These are phyloP conservation scores for Bruguiera sexangula DNA, from an alignment of 345 rosid species.

Conservation along the genomic window DNA sequence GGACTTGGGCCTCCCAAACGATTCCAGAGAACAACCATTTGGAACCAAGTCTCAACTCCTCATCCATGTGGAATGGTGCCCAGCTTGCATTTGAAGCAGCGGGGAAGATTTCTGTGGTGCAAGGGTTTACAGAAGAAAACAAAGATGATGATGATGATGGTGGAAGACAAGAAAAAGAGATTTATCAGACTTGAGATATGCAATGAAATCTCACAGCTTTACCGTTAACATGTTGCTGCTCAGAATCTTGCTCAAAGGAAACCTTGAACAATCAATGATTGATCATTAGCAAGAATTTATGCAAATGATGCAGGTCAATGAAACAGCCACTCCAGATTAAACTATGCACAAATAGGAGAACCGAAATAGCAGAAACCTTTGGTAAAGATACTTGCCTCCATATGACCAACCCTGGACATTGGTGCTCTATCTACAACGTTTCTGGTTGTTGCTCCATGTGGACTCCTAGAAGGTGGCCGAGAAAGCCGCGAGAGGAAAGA, in stretches of 20 bases:
- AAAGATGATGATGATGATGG: too few species aligned
- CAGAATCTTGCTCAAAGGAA: too few species aligned
- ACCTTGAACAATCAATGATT: too few species aligned
- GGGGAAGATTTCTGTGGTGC: too few species aligned
- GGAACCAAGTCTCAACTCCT: too few species aligned
- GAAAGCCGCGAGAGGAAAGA: conserved; percentile 71
- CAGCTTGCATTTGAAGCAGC: too few species aligned
- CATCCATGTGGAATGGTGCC: too few species aligned
- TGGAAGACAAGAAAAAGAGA: background rate
- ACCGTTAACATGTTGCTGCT: background rate
- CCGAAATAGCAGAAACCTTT: background rate
- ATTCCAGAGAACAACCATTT: too few species aligned
- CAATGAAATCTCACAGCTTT: background rate
- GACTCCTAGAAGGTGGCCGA: conserved; percentile 57
- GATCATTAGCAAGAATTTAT: too few species aligned
- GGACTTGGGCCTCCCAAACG: too few species aligned
- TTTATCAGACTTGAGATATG: background rate
- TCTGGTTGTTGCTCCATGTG: conserved; percentile 56
- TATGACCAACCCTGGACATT: conserved; percentile 52
- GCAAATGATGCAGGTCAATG: background rate
- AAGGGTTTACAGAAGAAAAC: too few species aligned
- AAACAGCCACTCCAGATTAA: background rate
- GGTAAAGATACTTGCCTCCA: conserved; percentile 51
- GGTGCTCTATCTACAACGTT: conserved; percentile 42
- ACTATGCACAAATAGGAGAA: background rate